These are phyloP conservation scores for Ceriops zippeliana DNA, from an alignment of 345 rosid species.

Conservation along the genomic window DNA sequence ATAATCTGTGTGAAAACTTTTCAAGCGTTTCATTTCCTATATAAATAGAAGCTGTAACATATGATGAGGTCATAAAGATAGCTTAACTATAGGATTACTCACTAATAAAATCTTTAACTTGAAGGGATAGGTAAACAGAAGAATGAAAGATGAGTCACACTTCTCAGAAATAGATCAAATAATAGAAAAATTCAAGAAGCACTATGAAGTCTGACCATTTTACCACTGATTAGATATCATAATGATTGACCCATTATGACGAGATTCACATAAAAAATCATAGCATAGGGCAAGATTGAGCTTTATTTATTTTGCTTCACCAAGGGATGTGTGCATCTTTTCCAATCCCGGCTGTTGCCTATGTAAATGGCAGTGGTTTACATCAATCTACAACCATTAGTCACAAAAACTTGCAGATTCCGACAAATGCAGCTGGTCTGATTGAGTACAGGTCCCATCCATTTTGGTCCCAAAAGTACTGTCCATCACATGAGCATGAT, in stretches of 20 bases:
- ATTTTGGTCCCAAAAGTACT: conserved; percentile 92
- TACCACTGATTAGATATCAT: too few species aligned
- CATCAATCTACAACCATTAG: not conserved
- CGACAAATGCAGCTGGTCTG: conserved; percentile 75
- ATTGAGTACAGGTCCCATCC: conserved; percentile 97
- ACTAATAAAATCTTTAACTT: too few species aligned
- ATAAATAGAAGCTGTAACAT: not conserved
- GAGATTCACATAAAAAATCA: too few species aligned
- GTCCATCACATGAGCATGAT: conserved; percentile 86
- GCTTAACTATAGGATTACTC: too few species aligned
- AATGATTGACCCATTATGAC: too few species aligned
- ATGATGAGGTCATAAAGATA: too few species aligned
- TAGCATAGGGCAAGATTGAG: too few species aligned
- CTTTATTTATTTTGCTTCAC: not conserved
- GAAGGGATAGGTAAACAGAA: too few species aligned
- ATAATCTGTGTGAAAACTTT: not conserved
- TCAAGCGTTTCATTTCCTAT: not conserved
- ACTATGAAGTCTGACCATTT: too few species aligned
- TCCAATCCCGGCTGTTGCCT: not conserved
- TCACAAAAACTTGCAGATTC: conserved; percentile 47
- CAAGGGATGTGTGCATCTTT: not conserved
- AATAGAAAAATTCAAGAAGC: too few species aligned
- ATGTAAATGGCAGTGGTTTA: not conserved
- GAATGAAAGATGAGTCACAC: too few species aligned
- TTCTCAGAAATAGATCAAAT: too few species aligned